Evolutionary conservation across 2,329 filamentous ascomycete species (phyloP).

Genomic region (Sarocladium strictum): DNA sequence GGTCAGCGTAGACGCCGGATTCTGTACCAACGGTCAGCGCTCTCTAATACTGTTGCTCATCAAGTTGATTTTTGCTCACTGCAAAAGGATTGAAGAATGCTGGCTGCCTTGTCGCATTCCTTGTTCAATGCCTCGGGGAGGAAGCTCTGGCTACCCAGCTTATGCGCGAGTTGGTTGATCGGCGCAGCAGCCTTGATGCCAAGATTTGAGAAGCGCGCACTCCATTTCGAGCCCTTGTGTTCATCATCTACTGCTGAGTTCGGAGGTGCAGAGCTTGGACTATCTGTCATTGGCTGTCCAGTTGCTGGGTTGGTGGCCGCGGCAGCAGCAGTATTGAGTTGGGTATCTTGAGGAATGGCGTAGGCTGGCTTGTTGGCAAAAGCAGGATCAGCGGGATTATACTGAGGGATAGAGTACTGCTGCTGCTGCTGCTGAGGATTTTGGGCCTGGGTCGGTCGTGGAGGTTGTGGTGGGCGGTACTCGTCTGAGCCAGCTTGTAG

Average conservation of each 20-base stretch:
- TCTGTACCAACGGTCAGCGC: conserved; percentile 25
- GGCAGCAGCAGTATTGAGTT: neutral
- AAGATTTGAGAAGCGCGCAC: conserved; percentile 24
- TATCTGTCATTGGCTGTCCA: neutral
- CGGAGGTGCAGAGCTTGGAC: neutral
- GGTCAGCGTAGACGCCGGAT: conserved; percentile 46
- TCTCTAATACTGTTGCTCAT: neutral
- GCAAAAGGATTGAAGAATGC: conserved; percentile 80
- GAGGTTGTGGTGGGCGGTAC: conserved; percentile 2
- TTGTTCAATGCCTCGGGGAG: conserved; percentile 82
- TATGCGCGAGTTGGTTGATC: conserved; percentile 76
- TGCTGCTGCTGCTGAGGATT: conserved; percentile 15
- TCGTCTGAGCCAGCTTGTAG: neutral
- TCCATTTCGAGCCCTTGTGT: conserved; percentile 17
- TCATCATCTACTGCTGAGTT: neutral
- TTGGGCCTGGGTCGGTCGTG: neutral
- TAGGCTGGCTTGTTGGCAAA: conserved; percentile 16
- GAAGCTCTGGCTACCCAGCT: conserved; percentile 77
- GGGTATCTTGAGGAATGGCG: neutral
- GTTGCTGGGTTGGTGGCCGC: neutral
- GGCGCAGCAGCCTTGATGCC: conserved; percentile 55
- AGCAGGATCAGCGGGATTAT: conserved; percentile 23
- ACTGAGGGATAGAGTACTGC: conserved; percentile 22
- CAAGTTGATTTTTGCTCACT: conserved; percentile 45
- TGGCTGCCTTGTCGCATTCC: conserved; percentile 84